Evolutionary conservation across 1,284 basidiomycete genomes (phyloP).

Genomic region (Melampsora larici-populina): DNA sequence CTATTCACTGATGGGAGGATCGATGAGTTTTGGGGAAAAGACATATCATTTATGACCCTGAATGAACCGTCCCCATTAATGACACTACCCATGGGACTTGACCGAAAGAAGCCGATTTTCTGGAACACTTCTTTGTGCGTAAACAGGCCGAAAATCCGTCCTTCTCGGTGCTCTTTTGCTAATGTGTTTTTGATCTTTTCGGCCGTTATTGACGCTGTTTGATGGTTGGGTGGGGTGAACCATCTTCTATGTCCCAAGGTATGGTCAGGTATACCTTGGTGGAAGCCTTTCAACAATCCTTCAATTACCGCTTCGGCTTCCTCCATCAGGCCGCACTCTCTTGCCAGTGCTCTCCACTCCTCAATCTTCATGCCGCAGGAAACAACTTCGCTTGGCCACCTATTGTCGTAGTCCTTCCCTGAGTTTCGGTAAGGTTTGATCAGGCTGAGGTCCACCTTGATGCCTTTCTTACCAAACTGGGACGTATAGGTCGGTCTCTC

Average conservation of each 20-base stretch:
- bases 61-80: background rate
- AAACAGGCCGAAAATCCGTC: background rate
- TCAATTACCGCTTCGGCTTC: background rate
- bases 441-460: too few species aligned
- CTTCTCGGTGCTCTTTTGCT: background rate
- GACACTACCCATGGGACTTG: background rate
- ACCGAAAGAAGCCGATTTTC: too few species aligned
- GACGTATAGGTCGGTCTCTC: too few species aligned
- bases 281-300: background rate
- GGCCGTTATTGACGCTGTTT: too few species aligned
- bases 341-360: background rate
- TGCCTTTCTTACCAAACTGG: too few species aligned
- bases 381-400: background rate
- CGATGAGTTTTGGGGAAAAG: too few species aligned
- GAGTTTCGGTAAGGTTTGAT: too few species aligned
- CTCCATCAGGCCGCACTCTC: background rate
- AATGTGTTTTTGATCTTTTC: background rate
- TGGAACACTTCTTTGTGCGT: background rate
- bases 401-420: background rate
- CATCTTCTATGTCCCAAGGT: background rate
- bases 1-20: conserved; percentile 4
- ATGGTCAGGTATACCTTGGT: conserved; percentile 5
- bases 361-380: conserved; percentile 7
- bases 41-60: background rate
- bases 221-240: background rate